Evolutionary conservation across 2,329 filamentous ascomycete genomes (phyloP), one percentile per base, ranked within the genome.

Genomic region (Hyphodiscus sp.): DNA sequence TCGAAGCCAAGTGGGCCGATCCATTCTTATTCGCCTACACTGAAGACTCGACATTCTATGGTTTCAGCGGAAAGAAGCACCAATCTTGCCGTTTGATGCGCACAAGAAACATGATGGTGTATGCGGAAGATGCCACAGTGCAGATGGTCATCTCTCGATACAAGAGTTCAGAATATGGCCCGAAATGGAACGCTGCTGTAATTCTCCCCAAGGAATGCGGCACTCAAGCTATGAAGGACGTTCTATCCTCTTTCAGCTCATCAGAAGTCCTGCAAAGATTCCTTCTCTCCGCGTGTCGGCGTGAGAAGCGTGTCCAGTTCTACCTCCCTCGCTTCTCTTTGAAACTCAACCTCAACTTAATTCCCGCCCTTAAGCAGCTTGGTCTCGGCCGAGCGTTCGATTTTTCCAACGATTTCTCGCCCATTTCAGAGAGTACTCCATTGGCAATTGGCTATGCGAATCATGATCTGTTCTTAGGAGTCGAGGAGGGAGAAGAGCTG

Each of bases 1-100:
- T 50, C 41, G 44, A 50, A 50, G 48, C 48, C 13, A 45, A 44
- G 16, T 50, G 48, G 48, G 33, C 33, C n/a, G 18, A 43, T 44
- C 33, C 48, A n/a, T 50, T 50, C 41, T n/a, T 41, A 23, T 7
- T 3, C 13, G 38, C 2, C 10, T 41, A 26, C 13, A 41, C 18
- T 15, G 30, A 20, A 19, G 20, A 49, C 11, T 23, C 23, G 19
- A 19, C n/a, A 11, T 49, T 49, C 30, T 33, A 20, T 20, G 41
- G n/a, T 2, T 49, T n/a, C n/a, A 18, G 47, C 7, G 41, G 38
- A 38, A 41, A 18, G 30, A 15, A 19, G 20, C 23, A 26, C 8
- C 23, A 15, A 30, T 8, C 16, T n/a, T 13, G 33, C 29, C 23
- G 23, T 6, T 38, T 49, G 47, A 49, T 49, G 47, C 11, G 15